Percentiles rank a stretch among this genome's conserved stretches.
Conservation (phyloP, 2,329 filamentous ascomycete species). For the Hypoxylon sp. region DNA sequence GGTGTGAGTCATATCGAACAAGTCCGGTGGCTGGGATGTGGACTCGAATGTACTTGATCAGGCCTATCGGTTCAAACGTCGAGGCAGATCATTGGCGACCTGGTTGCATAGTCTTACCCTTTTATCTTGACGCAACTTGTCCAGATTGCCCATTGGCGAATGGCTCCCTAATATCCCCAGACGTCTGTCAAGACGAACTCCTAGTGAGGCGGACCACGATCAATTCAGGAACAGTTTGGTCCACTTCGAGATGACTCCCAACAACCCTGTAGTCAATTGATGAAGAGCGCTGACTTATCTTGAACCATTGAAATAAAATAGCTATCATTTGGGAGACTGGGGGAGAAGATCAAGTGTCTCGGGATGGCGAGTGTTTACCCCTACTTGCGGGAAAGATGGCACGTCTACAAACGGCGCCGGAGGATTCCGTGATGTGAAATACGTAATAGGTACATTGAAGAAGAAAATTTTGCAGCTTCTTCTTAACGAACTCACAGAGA, state of each 20-base stretch:
- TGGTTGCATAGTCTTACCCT: conserved; percentile 2
- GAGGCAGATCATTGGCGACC: conserved; percentile 2
- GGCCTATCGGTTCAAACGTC: not conserved
- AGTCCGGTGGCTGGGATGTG: conserved; percentile 38
- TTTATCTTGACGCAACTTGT: not conserved
- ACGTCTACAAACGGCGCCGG: not conserved
- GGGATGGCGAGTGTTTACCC: not conserved
- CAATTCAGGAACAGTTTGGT: conserved; percentile 6
- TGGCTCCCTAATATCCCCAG: not conserved
- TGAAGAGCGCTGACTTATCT: not conserved
- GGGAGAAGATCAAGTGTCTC: not conserved
- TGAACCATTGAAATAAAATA: not conserved
- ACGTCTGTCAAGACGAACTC: not conserved
- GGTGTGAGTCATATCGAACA: conserved; percentile 41
- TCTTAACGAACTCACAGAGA: conserved; percentile 8
- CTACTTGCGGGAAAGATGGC: not conserved
- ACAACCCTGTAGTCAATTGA: not conserved
- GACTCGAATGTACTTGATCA: conserved; percentile 7
- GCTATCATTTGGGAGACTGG: not conserved
- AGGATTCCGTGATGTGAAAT: not conserved
- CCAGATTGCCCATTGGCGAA: conserved; percentile 11
- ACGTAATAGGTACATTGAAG: not conserved
- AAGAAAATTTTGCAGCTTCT: not conserved
- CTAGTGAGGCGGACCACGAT: conserved; percentile 1
- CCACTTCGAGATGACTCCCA: not conserved